phyloP scores from a whole-genome alignment of 371 early-diverging fungal species.

The Saksenaea vasiformis region DNA sequence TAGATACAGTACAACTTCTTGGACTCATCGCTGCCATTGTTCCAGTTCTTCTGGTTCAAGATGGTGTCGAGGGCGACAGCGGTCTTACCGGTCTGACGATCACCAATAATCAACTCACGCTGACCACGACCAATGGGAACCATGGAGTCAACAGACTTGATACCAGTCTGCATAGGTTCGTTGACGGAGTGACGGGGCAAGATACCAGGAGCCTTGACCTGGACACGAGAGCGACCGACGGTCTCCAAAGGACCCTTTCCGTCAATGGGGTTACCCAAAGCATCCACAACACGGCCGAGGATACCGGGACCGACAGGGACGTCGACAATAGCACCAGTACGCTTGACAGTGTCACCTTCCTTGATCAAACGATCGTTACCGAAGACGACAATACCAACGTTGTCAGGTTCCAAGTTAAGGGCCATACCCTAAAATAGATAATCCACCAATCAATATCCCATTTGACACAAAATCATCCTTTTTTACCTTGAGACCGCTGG shows the following conservation, averaged over 20 bases:
- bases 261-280: constrained; percentile 96
- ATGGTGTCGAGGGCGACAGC: constrained; percentile 95
- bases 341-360: constrained; percentile 96
- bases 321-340: constrained; percentile 96
- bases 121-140: constrained; percentile 98
- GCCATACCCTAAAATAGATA: constrained; percentile 86
- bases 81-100: constrained; percentile 98
- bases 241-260: constrained; percentile 91
- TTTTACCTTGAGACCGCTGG: constrained; percentile 93
- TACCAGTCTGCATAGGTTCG: constrained; percentile 98
- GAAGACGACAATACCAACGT: constrained; percentile 97
- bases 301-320: constrained; percentile 91
- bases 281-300: constrained; percentile 96
- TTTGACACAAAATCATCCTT: constrained; percentile 61
- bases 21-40: constrained; percentile 61
- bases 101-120: constrained; percentile 98
- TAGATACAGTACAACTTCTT: constrained; percentile 89
- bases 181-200: constrained; percentile 95
- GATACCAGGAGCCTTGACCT: constrained; percentile 97
- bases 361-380: constrained; percentile 92
- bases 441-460: background rate
- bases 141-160: constrained; percentile 98
- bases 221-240: constrained; percentile 82
- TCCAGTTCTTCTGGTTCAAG: constrained; percentile 96
- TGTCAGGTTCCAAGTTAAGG: constrained; percentile 96